A percentile compares a stretch with the other conserved stretches of the same genome.
Conservation (phyloP, 208 protist genomes). For the Acanthamoeba castellanii region DNA sequence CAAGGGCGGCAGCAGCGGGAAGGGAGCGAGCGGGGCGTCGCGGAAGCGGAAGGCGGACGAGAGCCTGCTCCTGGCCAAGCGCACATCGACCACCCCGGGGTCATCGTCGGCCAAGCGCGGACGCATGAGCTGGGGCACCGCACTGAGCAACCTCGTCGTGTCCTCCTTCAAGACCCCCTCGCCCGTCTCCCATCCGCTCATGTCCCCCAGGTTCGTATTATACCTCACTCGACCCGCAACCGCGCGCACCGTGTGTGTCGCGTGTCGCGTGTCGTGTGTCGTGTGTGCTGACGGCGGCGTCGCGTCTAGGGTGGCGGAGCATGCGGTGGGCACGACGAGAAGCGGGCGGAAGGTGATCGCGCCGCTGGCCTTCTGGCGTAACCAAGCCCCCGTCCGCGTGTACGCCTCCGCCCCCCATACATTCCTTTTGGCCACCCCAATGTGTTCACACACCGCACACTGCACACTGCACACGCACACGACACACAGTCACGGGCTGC, state of each 20-base stretch:
- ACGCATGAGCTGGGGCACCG: not conserved
- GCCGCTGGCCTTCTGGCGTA: conserved; percentile 3
- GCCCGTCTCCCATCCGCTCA: not conserved
- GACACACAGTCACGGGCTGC: not conserved
- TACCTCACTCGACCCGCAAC: no score
- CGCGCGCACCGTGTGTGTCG: no score
- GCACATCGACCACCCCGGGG: not conserved
- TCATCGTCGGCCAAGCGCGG: not conserved
- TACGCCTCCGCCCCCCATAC: not conserved
- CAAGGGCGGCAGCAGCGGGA: not conserved
- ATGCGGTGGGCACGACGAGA: conserved; percentile 14
- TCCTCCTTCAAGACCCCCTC: not conserved
- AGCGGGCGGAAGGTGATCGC: conserved; percentile 14
- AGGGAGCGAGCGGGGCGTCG: not conserved
- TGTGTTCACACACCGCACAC: no score
- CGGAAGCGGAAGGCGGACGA: not conserved
- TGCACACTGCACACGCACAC: no score
- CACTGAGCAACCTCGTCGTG: not conserved
- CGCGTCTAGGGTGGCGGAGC: not conserved
- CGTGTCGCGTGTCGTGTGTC: not conserved
- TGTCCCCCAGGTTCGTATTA: not conserved
- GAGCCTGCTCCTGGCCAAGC: not conserved
- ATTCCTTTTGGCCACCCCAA: not conserved
- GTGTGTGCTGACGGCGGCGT: not conserved
- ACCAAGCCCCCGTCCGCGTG: conserved; percentile 11